phyloP scores from a whole-genome alignment of 2,329 filamentous ascomycete genomes.

The Colletotrichum viniferum region DNA sequence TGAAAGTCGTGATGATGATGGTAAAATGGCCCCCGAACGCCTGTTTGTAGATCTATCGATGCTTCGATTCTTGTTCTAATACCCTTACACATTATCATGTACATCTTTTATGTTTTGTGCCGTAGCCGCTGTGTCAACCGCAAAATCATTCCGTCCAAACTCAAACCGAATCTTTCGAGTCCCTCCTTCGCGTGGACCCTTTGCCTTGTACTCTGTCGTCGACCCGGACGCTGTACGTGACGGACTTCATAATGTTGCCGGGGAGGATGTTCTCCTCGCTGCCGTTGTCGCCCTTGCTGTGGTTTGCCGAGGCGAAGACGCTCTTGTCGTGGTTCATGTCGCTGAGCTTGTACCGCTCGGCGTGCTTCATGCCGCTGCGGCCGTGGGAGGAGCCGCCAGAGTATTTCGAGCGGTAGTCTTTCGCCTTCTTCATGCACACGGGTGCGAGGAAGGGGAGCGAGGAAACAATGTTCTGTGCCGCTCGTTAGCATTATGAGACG shows the following conservation, averaged over 20 bases:
- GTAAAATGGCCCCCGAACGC: neutral
- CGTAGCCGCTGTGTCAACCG: neutral
- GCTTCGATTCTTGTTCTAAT: neutral
- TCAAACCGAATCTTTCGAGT: neutral
- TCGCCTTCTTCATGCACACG: slow-evolving; percentile 46
- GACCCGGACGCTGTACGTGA: slow-evolving; percentile 45
- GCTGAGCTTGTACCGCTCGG: slow-evolving; percentile 42
- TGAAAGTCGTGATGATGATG: neutral
- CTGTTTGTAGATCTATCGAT: neutral
- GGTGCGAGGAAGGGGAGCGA: slow-evolving; percentile 50
- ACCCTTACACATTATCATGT: neutral
- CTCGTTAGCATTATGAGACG: neutral
- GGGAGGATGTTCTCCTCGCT: slow-evolving; percentile 45
- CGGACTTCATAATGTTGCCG: slow-evolving; percentile 44
- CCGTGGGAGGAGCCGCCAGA: slow-evolving; percentile 30
- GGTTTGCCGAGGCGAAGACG: slow-evolving; percentile 28
- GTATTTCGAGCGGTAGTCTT: slow-evolving; percentile 43
- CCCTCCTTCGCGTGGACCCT: neutral
- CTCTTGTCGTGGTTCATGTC: slow-evolving; percentile 37
- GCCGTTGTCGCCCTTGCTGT: slow-evolving; percentile 21
- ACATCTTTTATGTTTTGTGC: neutral
- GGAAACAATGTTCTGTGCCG: slow-evolving; percentile 47
- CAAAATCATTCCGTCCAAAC: neutral
- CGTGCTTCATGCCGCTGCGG: slow-evolving; percentile 27
- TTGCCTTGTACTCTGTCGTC: slow-evolving; percentile 27